Base-by-base conservation (phyloP, 2,329 filamentous ascomycete species). In the Diaporthe sp. region DNA sequence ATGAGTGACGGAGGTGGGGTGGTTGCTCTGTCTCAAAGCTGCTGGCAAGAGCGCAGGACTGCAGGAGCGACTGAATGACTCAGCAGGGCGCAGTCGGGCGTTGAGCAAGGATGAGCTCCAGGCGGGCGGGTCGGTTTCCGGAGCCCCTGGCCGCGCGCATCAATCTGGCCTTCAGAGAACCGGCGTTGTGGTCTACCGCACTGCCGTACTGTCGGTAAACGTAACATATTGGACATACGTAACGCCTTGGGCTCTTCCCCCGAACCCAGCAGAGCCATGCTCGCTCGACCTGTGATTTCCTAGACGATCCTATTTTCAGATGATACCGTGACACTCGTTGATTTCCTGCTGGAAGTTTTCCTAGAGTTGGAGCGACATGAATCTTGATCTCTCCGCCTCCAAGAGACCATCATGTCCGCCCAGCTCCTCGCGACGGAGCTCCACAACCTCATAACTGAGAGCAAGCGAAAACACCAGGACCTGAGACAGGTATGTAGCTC, bases 381-480 rank as follows among this genome's bases (percentile, higher is more conserved):
- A 72, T 64, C 45, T 72, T 55, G 70, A 57, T 30, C 28, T 47
- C 25, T 70, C 40, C 25, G 40, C 60, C 60, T 66, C 72, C 19
- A 72, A 64, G 60, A 74, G 73, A 57, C 60, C 83, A 92, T 86
- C 80, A 98, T 98, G 95, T 97, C 95, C 84, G 93, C 95, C 80
- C 95, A 97, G 89, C 92, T 98, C 81, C 90, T 98, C 80, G 92
- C 93, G 81, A 92, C 94, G 74, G 96, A 98, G 89, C 91, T 98
- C 83, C 91, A 93, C 81, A 97, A 95, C 86, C 91, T 98, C 83
- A 93, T 98, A 80, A 95, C 97, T 84, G 97, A 99, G 87, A 97
- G 96, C 82, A 98, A 97, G 85, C 91, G 96, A 80, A 98, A 97
- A 85, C 93, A 98, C 84, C 91, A 93, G 79, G 97, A 98, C 80